Percentiles rank a stretch among this genome's conserved stretches.
These are phyloP conservation scores for Coccomyxa sp. DNA, from an alignment of 139 green algal species.

Conservation along the genomic window DNA sequence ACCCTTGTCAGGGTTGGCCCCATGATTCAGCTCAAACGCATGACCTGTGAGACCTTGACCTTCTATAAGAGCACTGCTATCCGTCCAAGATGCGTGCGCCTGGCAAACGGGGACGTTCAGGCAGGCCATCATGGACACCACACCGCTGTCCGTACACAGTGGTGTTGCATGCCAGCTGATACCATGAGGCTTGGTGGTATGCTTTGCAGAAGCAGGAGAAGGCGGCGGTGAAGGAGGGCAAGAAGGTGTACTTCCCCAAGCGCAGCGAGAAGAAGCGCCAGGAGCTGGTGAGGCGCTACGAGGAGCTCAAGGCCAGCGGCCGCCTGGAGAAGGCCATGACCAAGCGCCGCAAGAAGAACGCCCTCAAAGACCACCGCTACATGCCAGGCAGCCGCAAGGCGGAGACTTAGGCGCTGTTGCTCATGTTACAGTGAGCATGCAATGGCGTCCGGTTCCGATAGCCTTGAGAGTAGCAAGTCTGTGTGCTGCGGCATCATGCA, in stretches of 20 bases:
- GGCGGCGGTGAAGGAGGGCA: constrained; percentile 53
- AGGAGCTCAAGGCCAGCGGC: constrained; percentile 67
- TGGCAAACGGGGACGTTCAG: too few relatives aligned
- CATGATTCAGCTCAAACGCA: too few relatives aligned
- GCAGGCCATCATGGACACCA: neutral
- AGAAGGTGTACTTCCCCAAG: constrained; percentile 72
- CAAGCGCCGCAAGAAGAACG: constrained; percentile 84
- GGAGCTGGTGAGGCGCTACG: constrained; percentile 67
- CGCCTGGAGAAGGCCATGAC: constrained; percentile 80
- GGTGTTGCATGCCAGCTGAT: neutral
- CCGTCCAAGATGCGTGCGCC: too few relatives aligned
- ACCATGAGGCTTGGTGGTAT: neutral
- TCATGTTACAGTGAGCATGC: too few relatives aligned
- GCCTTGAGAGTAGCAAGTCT: too few relatives aligned
- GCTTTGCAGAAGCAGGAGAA: constrained; percentile 23
- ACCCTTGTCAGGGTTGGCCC: too few relatives aligned
- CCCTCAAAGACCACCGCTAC: constrained; percentile 81
- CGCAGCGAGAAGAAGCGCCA: constrained; percentile 38
- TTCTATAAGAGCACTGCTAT: too few relatives aligned
- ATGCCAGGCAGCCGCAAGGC: too few relatives aligned
- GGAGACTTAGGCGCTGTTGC: too few relatives aligned
- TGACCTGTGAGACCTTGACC: too few relatives aligned
- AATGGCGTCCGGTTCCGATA: too few relatives aligned
- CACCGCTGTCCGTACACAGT: neutral
- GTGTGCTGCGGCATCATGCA: too few relatives aligned